Percentiles rank a stretch among this genome's conserved stretches.
phyloP scores from a whole-genome alignment of 2,329 filamentous ascomycete species.

The Didymella pomorum region DNA sequence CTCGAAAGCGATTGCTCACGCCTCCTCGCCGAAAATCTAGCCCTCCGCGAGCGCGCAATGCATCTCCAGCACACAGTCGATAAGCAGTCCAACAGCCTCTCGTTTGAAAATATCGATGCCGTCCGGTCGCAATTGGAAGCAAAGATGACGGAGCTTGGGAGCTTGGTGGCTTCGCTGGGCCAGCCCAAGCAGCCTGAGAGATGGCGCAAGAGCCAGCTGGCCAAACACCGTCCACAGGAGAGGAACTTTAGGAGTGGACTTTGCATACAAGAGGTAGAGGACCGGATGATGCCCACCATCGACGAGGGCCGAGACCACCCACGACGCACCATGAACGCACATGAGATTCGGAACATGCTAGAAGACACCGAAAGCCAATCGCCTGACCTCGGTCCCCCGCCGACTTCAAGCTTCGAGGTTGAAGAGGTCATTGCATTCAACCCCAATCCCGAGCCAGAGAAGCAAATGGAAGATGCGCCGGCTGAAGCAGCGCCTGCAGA shows the following conservation, averaged over 20 bases:
- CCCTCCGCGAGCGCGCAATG: slow-evolving; percentile 73
- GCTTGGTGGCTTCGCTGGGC: slow-evolving; percentile 72
- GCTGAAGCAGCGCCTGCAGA: slow-evolving; percentile 48
- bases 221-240: slow-evolving; percentile 60
- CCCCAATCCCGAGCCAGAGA: slow-evolving; percentile 34
- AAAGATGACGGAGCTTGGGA: slow-evolving; percentile 75
- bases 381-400: slow-evolving; percentile 71
- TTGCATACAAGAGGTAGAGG: slow-evolving; percentile 53
- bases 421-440: slow-evolving; percentile 59
- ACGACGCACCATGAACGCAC: slow-evolving; percentile 70
- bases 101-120: slow-evolving; percentile 71
- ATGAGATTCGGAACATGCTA: slow-evolving; percentile 65
- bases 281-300: slow-evolving; percentile 71
- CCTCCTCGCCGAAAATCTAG: slow-evolving; percentile 80
- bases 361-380: slow-evolving; percentile 67
- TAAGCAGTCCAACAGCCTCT: slow-evolving; percentile 65
- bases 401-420: slow-evolving; percentile 61
- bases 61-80: slow-evolving; percentile 73
- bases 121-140: slow-evolving; percentile 75
- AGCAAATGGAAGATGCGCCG: slow-evolving; percentile 39
- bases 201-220: slow-evolving; percentile 59
- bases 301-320: slow-evolving; percentile 74
- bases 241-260: slow-evolving; percentile 63
- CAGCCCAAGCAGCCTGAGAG: slow-evolving; percentile 40
- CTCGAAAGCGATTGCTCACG: slow-evolving; percentile 79